Evolutionary conservation across 768 basidiomycete species (phyloP), one percentile per base, ranked within the genome.

Genomic region (Tylopilus vinaceipallidus): DNA sequence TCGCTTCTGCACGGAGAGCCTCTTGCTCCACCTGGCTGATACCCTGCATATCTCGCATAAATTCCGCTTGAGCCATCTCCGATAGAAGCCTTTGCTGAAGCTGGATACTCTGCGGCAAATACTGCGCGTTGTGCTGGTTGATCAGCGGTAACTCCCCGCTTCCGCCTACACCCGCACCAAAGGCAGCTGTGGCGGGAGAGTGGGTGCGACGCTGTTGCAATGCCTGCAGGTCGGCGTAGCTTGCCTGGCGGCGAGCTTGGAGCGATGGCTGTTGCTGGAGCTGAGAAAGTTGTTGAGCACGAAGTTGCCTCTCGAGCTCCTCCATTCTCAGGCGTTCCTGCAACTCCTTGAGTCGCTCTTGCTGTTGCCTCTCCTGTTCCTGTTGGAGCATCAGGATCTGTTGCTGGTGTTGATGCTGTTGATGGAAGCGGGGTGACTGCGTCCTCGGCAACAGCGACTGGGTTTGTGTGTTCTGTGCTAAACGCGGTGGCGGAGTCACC

Each of bases 351-450:
- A 81, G 71, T 13, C 82, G 71, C 37, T 80, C 73, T 55, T 83
- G 81, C 54, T 80, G 72, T 33, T 74, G 80, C 55, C 75, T 74
- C 50, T 83, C 79, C 56, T 86, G 81, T 56, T 88, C 82, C 52
- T 86, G 82, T 58, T 86, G 86, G 17, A 84, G 70, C 35, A 83
- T 72, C 49, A 86, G 64, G 44, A 83, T 77, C 61, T 88, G 88
- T 39, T 86, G 82, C 50, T 88, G 76, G 60, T 86, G 83, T 50
- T 88, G 86, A 49, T 85, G 78, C 56, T 86, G 83, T 47, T 87
- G 85, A 55, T 85, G 78, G 66, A 89, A 87, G 17, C 86, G 80
- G n/a, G 86, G 87, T 3, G 88, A 88, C 57, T 88, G 87, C 4
- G 85, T 82, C 19, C 80, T 78, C 6, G 86, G 82, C 37, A 67